phyloP scores from a whole-genome alignment of 805 yeast species.

The Sugiyamaella chiloensis region DNA sequence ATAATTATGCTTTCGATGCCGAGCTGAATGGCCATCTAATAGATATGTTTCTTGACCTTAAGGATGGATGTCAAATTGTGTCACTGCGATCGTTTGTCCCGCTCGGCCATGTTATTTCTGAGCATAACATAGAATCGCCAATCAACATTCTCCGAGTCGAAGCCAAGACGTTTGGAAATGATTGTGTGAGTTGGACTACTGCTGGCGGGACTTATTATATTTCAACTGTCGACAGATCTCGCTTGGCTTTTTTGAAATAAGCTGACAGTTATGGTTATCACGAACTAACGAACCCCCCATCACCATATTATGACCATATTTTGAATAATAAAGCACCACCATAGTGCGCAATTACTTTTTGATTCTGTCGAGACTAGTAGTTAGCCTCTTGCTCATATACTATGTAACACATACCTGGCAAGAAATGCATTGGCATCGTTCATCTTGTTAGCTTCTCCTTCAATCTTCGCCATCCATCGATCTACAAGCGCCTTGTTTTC shows the following conservation, averaged over 20 bases:
- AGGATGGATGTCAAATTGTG: conserved; percentile 73
- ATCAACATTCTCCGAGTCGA: conserved; percentile 64
- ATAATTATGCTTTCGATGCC: conserved; percentile 82
- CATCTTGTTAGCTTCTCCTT: conserved; percentile 56
- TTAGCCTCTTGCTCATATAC: too few relatives aligned
- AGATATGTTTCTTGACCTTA: conserved; percentile 56
- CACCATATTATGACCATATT: too few relatives aligned
- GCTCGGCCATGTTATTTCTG: conserved; percentile 63
- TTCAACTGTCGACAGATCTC: conserved; percentile 53
- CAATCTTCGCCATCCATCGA: conserved; percentile 59
- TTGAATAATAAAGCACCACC: too few relatives aligned
- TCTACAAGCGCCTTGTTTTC: conserved; percentile 52
- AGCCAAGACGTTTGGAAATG: conserved; percentile 58
- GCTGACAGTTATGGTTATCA: too few relatives aligned
- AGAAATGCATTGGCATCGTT: conserved; percentile 43
- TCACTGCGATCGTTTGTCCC: conserved; percentile 78
- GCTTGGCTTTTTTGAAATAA: conserved; percentile 18
- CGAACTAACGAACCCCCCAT: not conserved
- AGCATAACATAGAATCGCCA: conserved; percentile 51
- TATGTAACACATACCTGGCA: conserved; percentile 12
- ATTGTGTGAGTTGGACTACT: conserved; percentile 85
- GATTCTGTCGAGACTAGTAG: conserved; percentile 2
- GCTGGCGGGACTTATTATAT: conserved; percentile 76
- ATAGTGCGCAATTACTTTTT: too few relatives aligned
- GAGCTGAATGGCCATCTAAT: conserved; percentile 66